A percentile compares a stretch with the other conserved stretches of the same genome.
These are phyloP conservation scores for Beauveria sp. DNA, from an alignment of 2,329 filamentous ascomycete genomes.

Conservation along the genomic window DNA sequence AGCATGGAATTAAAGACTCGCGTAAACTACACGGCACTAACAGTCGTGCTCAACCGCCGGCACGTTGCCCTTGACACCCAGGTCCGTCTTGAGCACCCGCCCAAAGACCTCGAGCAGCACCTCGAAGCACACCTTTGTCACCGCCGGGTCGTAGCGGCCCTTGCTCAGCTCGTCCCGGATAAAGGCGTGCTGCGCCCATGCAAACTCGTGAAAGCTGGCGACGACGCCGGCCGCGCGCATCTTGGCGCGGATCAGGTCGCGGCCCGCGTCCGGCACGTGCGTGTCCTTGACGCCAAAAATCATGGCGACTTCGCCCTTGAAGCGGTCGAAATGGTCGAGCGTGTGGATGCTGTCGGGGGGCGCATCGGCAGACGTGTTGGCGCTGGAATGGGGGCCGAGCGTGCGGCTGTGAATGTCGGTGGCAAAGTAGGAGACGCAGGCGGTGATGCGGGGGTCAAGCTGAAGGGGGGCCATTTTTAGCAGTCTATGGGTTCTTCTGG, in stretches of 20 bases:
- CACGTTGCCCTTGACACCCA: slow-evolving; percentile 60
- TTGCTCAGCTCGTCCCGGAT: slow-evolving; percentile 89
- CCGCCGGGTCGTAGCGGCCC: slow-evolving; percentile 83
- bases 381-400: slow-evolving; percentile 53
- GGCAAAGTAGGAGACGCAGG: slow-evolving; percentile 81
- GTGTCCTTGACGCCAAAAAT: slow-evolving; percentile 90
- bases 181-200: slow-evolving; percentile 93
- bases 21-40: slow-evolving; percentile 25
- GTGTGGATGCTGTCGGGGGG: slow-evolving; percentile 38
- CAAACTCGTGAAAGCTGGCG: slow-evolving; percentile 81
- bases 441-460: slow-evolving; percentile 68
- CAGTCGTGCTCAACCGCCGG: slow-evolving; percentile 66
- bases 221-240: slow-evolving; percentile 66
- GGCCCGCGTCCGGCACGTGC: slow-evolving; percentile 75
- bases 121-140: slow-evolving; percentile 84
- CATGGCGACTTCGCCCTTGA: slow-evolving; percentile 78
- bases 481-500: too few species aligned
- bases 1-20: too few species aligned
- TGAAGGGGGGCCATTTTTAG: slow-evolving; percentile 17
- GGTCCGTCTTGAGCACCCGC: slow-evolving; percentile 66
- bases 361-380: slow-evolving; percentile 35
- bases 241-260: slow-evolving; percentile 76
- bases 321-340: slow-evolving; percentile 49
- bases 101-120: slow-evolving; percentile 81
- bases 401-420: slow-evolving; percentile 81